Percentiles rank a stretch among this genome's conserved stretches.
These are phyloP conservation scores for Daldinia vernicosa DNA, from an alignment of 495 filamentous ascomycete species.

Conservation along the genomic window DNA sequence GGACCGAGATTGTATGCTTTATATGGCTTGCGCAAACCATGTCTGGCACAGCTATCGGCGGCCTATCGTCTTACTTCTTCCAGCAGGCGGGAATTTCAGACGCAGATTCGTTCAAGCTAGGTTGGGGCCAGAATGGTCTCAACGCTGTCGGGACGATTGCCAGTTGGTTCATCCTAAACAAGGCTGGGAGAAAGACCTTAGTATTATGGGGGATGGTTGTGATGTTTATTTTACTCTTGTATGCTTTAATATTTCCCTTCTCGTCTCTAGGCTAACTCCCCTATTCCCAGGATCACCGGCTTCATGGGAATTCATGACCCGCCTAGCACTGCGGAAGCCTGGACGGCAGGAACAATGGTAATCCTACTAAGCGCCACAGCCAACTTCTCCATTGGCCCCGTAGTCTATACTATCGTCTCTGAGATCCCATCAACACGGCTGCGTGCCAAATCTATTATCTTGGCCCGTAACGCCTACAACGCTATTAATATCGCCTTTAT, in stretches of 20 bases:
- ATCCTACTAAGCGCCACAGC: constrained; percentile 48
- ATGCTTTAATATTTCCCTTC: not conserved
- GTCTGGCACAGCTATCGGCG: constrained; percentile 73
- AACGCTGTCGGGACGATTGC: constrained; percentile 61
- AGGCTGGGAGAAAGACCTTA: constrained; percentile 60
- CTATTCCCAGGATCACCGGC: constrained; percentile 47
- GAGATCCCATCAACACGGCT: constrained; percentile 65
- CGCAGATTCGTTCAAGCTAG: constrained; percentile 61
- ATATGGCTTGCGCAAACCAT: constrained; percentile 77
- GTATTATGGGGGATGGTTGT: constrained; percentile 59
- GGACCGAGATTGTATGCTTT: constrained; percentile 74
- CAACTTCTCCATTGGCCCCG: constrained; percentile 66
- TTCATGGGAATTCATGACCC: constrained; percentile 45
- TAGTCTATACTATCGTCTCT: constrained; percentile 68
- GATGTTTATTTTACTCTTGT: constrained; percentile 56
- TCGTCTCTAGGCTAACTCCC: not conserved
- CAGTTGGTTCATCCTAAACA: constrained; percentile 62
- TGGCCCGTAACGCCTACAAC: constrained; percentile 65
- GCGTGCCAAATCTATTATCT: constrained; percentile 63
- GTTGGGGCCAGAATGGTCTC: constrained; percentile 53
- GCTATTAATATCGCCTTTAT: constrained; percentile 57
- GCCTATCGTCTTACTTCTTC: constrained; percentile 75
- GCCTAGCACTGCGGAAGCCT: constrained; percentile 44
- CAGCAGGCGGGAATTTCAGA: constrained; percentile 70
- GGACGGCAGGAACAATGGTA: constrained; percentile 63